Evolutionary conservation across 2,329 filamentous ascomycete genomes (phyloP).

Genomic region (Drechslerella stenobrocha): DNA sequence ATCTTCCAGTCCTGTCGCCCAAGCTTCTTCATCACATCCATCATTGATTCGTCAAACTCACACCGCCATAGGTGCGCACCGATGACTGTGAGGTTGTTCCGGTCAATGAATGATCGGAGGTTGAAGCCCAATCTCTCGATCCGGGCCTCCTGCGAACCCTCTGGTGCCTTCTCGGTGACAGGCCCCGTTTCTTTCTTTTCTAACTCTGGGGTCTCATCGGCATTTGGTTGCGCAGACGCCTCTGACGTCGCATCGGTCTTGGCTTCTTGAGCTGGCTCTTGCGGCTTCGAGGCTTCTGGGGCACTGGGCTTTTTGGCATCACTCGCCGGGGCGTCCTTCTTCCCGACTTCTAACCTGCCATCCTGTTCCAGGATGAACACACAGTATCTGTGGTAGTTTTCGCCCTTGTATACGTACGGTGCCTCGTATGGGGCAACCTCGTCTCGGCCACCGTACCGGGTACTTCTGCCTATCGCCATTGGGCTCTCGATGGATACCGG

Average conservation of each 20-base stretch:
- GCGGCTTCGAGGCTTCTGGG: conserved; percentile 57
- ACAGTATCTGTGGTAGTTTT: conserved; percentile 84
- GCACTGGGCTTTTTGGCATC: conserved; percentile 9
- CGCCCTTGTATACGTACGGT: conserved; percentile 83
- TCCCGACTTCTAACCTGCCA: conserved; percentile 64
- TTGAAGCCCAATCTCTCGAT: conserved; percentile 67
- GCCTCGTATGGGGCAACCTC: conserved; percentile 72
- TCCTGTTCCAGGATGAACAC: conserved; percentile 82
- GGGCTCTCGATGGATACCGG: conserved; percentile 65
- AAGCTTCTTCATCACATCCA: conserved; percentile 80
- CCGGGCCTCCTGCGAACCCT: conserved; percentile 6
- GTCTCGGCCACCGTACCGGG: conserved; percentile 46
- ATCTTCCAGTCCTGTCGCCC: conserved; percentile 75
- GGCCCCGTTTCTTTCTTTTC: not conserved
- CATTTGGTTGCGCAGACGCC: too few relatives aligned
- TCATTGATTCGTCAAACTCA: conserved; percentile 84
- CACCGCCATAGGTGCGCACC: conserved; percentile 86
- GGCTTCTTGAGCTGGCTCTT: conserved; percentile 55
- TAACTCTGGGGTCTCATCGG: too few relatives aligned
- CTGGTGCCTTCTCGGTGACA: not conserved
- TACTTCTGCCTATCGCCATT: conserved; percentile 59
- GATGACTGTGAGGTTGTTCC: conserved; percentile 70
- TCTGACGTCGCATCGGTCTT: too few relatives aligned
- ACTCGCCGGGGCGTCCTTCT: conserved; percentile 55
- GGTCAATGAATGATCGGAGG: conserved; percentile 72